These are phyloP conservation scores for Pichia membranifaciens DNA, from an alignment of 805 yeast genomes.

Conservation along the genomic window DNA sequence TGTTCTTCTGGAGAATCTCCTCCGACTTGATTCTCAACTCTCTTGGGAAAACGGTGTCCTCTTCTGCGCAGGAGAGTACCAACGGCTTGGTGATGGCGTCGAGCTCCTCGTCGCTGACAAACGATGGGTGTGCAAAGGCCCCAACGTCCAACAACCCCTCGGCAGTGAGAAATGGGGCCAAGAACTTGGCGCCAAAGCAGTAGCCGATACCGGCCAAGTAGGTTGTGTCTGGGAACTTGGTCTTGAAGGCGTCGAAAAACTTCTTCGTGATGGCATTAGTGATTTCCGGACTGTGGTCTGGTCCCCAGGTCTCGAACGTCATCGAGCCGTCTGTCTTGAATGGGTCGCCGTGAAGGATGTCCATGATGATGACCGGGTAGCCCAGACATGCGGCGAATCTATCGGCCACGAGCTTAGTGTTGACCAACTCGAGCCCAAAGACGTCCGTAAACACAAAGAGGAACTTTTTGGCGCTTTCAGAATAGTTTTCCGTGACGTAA, in stretches of 20 bases:
- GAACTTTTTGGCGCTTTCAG: conserved; percentile 34
- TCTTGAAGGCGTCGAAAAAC: conserved; percentile 41
- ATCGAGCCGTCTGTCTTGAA: conserved; percentile 27
- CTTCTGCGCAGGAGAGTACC: conserved; percentile 68
- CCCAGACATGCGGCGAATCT: conserved; percentile 50
- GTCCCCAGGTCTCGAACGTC: conserved; percentile 40
- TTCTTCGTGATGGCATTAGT: conserved; percentile 44
- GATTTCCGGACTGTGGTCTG: conserved; percentile 31
- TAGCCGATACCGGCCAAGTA: conserved; percentile 63
- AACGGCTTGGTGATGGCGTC: conserved; percentile 55
- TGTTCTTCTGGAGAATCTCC: conserved; percentile 40
- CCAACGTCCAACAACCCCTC: conserved; percentile 42
- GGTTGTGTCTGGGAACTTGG: conserved; percentile 36
- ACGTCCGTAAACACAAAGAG: conserved; percentile 67
- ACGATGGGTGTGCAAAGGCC: conserved; percentile 83
- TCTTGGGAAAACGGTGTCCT: conserved; percentile 53
- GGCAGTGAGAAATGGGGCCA: conserved; percentile 43
- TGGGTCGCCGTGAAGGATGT: conserved; percentile 55
- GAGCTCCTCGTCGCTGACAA: conserved; percentile 60
- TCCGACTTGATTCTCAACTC: conserved; percentile 63
- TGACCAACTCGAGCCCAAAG: conserved; percentile 54
- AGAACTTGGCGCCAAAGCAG: conserved; percentile 80
- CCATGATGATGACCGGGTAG: conserved; percentile 70
- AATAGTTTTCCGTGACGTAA: conserved; percentile 43
- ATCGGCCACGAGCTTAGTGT: conserved; percentile 60